phyloP scores from a whole-genome alignment of 2,329 filamentous ascomycete genomes.

The Parastagonospora avenae region DNA sequence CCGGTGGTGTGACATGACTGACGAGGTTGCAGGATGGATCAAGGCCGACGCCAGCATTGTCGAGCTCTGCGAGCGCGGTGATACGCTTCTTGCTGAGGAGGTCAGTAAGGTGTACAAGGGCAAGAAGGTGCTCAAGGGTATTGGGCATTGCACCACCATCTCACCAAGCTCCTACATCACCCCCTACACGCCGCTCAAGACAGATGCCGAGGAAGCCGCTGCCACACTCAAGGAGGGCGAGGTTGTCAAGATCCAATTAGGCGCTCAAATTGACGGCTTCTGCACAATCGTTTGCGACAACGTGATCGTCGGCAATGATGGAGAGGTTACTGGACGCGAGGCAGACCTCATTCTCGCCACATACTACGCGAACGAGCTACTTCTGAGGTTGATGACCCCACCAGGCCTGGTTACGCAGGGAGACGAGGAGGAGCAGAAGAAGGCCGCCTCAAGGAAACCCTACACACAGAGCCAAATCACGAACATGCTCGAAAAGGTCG shows the following conservation, averaged over 20 bases:
- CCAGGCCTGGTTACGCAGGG: slow-evolving; percentile 83
- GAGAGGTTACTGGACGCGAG: slow-evolving; percentile 72
- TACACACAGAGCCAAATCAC: slow-evolving; percentile 88
- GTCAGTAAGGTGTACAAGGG: slow-evolving; percentile 95
- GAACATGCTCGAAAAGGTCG: slow-evolving; percentile 85
- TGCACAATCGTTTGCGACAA: slow-evolving; percentile 96
- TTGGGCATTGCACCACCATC: slow-evolving; percentile 92
- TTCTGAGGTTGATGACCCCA: slow-evolving; percentile 88
- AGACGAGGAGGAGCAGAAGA: slow-evolving; percentile 93
- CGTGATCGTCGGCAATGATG: slow-evolving; percentile 72
- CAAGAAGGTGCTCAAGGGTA: slow-evolving; percentile 95
- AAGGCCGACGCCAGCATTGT: slow-evolving; percentile 90
- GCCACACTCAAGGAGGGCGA: slow-evolving; percentile 82
- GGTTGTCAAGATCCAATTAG: slow-evolving; percentile 96
- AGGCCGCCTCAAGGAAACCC: slow-evolving; percentile 78
- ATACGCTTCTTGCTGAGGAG: slow-evolving; percentile 93
- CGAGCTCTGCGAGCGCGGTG: slow-evolving; percentile 91
- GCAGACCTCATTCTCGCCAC: slow-evolving; percentile 91
- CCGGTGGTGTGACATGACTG: slow-evolving; percentile 23
- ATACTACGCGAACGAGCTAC: slow-evolving; percentile 93
- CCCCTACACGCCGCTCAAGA: slow-evolving; percentile 89
- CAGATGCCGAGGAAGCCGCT: slow-evolving; percentile 83
- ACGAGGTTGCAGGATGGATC: slow-evolving; percentile 61
- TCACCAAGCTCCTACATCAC: slow-evolving; percentile 94
- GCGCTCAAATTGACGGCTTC: slow-evolving; percentile 97